Conservation (phyloP, 805 yeast species). For the Zygotorulaspora chibaensis region DNA sequence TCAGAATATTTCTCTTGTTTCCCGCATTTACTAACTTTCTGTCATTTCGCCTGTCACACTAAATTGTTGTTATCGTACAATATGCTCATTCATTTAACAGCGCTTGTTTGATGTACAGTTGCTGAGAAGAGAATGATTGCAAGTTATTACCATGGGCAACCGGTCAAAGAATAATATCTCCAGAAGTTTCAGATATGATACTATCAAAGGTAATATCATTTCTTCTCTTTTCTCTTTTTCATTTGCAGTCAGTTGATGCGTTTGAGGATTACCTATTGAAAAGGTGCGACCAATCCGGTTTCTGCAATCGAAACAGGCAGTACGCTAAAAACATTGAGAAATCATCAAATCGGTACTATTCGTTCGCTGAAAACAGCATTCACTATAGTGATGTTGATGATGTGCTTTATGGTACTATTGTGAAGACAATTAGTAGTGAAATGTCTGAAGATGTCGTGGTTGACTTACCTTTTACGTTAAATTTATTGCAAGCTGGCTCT, state of each 20-base stretch:
- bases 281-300: slow-evolving; percentile 74
- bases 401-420: slow-evolving; percentile 42
- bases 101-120: too few species aligned
- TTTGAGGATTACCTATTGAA: slow-evolving; percentile 70
- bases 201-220: not conserved
- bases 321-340: slow-evolving; percentile 46
- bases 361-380: slow-evolving; percentile 39
- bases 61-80: too few species aligned
- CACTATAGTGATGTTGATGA: slow-evolving; percentile 29
- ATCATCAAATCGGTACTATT: slow-evolving; percentile 38
- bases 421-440: slow-evolving; percentile 39
- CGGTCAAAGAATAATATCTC: too few species aligned
- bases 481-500: slow-evolving; percentile 48
- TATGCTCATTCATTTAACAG: too few species aligned
- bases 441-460: slow-evolving; percentile 34
- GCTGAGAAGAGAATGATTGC: too few species aligned
- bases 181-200: not conserved
- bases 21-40: too few species aligned
- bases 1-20: too few species aligned
- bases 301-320: slow-evolving; percentile 74
- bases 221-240: slow-evolving; percentile 2
- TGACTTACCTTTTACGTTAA: slow-evolving; percentile 53
- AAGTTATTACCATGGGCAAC: too few species aligned
- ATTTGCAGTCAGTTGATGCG: slow-evolving; percentile 22
- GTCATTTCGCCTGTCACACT: too few species aligned